These are phyloP conservation scores for Graphium sp. DNA, from an alignment of 2,329 filamentous ascomycete genomes.

Conservation along the genomic window DNA sequence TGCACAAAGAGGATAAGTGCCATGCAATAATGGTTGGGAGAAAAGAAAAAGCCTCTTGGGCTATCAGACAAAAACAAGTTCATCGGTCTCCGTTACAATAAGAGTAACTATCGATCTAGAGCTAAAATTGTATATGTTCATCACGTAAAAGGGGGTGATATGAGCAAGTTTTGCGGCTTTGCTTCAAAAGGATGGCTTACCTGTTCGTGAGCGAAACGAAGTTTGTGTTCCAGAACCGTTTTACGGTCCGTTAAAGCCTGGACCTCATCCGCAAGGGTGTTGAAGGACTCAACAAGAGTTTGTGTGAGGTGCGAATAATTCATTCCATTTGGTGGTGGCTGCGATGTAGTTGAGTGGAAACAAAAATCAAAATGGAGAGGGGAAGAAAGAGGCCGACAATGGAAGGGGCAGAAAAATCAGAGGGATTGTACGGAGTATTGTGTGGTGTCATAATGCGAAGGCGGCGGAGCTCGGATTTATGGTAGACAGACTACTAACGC, in stretches of 20 bases:
- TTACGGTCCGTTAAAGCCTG: slow-evolving; percentile 46
- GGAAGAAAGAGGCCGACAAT: no score
- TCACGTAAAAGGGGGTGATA: slow-evolving; percentile 13
- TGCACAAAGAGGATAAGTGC: no score
- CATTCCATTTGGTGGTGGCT: no score
- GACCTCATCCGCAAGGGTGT: slow-evolving; percentile 46
- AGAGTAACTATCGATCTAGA: slow-evolving; percentile 65
- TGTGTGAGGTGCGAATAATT: slow-evolving; percentile 17
- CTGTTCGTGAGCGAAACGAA: slow-evolving; percentile 50
- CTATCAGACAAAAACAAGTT: slow-evolving; percentile 23
- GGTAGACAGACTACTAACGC: no score
- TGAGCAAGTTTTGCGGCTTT: no score
- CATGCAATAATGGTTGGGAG: neutral
- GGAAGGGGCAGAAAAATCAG: no score
- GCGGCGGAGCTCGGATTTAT: no score
- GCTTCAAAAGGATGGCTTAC: slow-evolving; percentile 22
- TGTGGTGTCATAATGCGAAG: no score
- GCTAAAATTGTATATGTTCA: slow-evolving; percentile 38
- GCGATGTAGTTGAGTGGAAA: no score
- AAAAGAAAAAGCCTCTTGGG: slow-evolving; percentile 4
- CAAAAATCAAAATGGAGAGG: no score
- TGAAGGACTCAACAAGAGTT: slow-evolving; percentile 47
- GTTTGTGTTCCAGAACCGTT: slow-evolving; percentile 48
- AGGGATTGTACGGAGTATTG: no score
- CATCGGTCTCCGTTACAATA: slow-evolving; percentile 45